Evolutionary conservation across 2,329 filamentous ascomycete species (phyloP).

Genomic region (Diaporthe caulivora): DNA sequence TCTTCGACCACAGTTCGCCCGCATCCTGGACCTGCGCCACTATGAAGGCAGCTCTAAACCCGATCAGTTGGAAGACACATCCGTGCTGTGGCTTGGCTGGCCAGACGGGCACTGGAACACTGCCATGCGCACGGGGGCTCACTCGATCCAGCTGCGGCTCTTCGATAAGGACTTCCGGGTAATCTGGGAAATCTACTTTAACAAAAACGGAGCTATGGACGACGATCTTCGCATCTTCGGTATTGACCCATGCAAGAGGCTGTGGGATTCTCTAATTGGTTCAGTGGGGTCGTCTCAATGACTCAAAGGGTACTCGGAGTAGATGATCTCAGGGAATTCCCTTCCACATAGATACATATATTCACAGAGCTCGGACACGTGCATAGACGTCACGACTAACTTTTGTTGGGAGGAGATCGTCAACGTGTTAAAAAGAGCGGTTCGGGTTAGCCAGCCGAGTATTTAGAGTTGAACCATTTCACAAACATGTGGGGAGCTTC

Average conservation of each 20-base stretch:
- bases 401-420: too few species aligned
- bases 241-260: not conserved
- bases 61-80: not conserved
- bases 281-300: not conserved
- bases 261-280: not conserved
- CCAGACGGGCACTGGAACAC: not conserved
- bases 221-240: not conserved
- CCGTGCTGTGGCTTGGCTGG: not conserved
- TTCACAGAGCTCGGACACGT: too few species aligned
- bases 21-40: slow-evolving; percentile 25
- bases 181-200: not conserved
- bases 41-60: not conserved
- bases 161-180: not conserved
- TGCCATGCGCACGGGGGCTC: not conserved
- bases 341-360: too few species aligned
- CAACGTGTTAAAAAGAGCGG: too few species aligned
- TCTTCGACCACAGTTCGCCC: slow-evolving; percentile 22
- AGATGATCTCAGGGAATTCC: too few species aligned
- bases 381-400: too few species aligned
- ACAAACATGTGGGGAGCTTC: too few species aligned
- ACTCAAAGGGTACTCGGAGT: too few species aligned
- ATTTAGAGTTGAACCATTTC: too few species aligned
- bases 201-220: not conserved
- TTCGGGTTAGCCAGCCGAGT: too few species aligned
- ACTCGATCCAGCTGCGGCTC: not conserved